Evolutionary conservation across 805 yeast species (phyloP), one percentile per base, ranked within the genome.

Genomic region (Maudiozyma saulgeensis): DNA sequence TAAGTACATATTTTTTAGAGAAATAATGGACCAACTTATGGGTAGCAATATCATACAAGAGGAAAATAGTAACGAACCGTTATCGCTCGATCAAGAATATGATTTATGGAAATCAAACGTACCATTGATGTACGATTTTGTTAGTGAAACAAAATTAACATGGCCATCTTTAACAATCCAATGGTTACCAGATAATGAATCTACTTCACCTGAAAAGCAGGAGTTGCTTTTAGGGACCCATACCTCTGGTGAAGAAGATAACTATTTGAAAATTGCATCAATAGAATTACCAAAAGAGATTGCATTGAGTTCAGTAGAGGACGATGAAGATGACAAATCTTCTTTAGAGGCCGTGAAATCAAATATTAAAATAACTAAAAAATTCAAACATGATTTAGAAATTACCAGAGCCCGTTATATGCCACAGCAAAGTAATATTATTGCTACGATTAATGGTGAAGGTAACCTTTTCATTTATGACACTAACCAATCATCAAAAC

Each of bases 131-230:
- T 86, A 86, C 56, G 89, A 85, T 57, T 85, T 82, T 61, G 87
- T 86, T 32, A 79, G 84, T 45, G 93, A 86, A 60, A 83, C 91
- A 0, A 87, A 84, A 2, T 68, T 86, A 43, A 78, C 82, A 12
- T 86, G 95, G 95, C 95, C 95, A 1, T 81, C 90, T 2, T 70
- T 86, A 45, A 82, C 91, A 1, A 75, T 84, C 4, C 87, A 86
- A 64, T 86, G 93, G 90, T 63, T 83, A 7, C 90, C 89, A 31
- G 55, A 52, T 2, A 28, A 45, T 48, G 28, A 43, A 32, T 51
- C 49, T 2, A 32, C 47, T 6, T 67, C 72, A 12, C 72, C 73
- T 25, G 32, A 41, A 18, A 41, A 15, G 15, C 75, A 84, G 53
- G 75, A 77, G 47, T 56, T 86, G 49, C 58, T 85, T 9, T 60